A percentile compares a stretch with the other conserved stretches of the same genome.
Evolutionary conservation across 257 asterid species (phyloP).

Genomic region (Solanum pennellii): DNA sequence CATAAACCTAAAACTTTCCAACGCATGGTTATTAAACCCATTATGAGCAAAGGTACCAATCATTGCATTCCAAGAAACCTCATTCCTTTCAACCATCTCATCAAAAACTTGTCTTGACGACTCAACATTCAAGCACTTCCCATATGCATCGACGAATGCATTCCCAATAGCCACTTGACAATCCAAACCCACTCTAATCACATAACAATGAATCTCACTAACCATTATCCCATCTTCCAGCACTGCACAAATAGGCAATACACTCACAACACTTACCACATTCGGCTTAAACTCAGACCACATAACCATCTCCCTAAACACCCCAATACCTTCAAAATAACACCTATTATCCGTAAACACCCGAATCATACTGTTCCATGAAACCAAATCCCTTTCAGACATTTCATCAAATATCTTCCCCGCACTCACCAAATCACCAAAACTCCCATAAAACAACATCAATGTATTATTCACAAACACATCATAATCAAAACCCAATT

Average conservation of each 20-base stretch:
- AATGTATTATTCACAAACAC: constrained; percentile 62
- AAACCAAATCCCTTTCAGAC: constrained; percentile 45
- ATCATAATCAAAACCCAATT: constrained; percentile 35
- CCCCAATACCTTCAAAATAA: constrained; percentile 17
- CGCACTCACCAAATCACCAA: constrained; percentile 27
- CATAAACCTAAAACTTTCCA: constrained; percentile 46
- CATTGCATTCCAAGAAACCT: constrained; percentile 67
- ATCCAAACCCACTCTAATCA: constrained; percentile 45
- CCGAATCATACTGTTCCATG: constrained; percentile 61
- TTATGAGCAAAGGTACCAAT: constrained; percentile 30
- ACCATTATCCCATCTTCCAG: constrained; percentile 27
- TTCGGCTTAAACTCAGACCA: constrained; percentile 31
- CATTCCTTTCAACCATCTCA: constrained; percentile 44
- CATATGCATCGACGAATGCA: constrained; percentile 60
- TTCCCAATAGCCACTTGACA: constrained; percentile 36
- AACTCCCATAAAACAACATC: constrained; percentile 43
- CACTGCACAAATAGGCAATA: constrained; percentile 43
- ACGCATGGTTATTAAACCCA: constrained; percentile 26
- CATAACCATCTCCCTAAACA: constrained; percentile 36
- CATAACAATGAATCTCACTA: constrained; percentile 38
- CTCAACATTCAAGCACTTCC: constrained; percentile 46
- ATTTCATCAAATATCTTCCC: constrained; percentile 46
- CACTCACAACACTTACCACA: constrained; percentile 43
- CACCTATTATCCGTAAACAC: constrained; percentile 24
- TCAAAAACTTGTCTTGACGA: constrained; percentile 29